Evolutionary conservation across 306 rosid genomes (phyloP).

Genomic region (Rosa persica): DNA sequence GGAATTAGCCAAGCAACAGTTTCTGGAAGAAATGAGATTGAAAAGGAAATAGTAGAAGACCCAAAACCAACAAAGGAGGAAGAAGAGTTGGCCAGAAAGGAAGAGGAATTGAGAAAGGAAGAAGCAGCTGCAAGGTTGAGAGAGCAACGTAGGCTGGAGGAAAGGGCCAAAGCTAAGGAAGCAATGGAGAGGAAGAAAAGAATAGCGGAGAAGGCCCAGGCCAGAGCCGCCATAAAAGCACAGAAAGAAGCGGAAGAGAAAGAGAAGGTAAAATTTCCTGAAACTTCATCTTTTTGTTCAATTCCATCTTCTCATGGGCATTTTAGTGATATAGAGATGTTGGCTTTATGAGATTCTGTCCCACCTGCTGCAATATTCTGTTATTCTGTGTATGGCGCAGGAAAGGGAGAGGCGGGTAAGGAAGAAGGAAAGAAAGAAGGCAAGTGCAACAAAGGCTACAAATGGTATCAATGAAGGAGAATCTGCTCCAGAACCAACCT

Average conservation of each 20-base stretch:
- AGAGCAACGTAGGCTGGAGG: conserved; percentile 69
- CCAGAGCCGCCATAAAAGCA: conserved; percentile 67
- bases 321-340: background rate
- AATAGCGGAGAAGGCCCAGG: conserved; percentile 68
- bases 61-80: conserved; percentile 63
- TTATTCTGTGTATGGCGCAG: conserved; percentile 33
- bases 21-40: conserved; percentile 45
- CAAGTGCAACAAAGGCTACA: conserved; percentile 30
- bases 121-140: conserved; percentile 63
- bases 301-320: background rate
- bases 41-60: conserved; percentile 41
- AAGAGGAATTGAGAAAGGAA: conserved; percentile 66
- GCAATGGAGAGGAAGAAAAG: conserved; percentile 70
- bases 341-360: background rate
- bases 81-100: conserved; percentile 60
- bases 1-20: conserved; percentile 31
- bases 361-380: background rate
- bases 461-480: conserved; percentile 40
- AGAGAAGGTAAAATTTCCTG: conserved; percentile 62
- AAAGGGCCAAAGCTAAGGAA: conserved; percentile 79
- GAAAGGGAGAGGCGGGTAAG: conserved; percentile 64
- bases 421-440: conserved; percentile 77
- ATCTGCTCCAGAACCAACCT: conserved; percentile 38
- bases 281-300: background rate
- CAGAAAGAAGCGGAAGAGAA: conserved; percentile 82